These are phyloP conservation scores for Trichoderma brevicompactum DNA, from an alignment of 2,329 filamentous ascomycete genomes.

Conservation along the genomic window DNA sequence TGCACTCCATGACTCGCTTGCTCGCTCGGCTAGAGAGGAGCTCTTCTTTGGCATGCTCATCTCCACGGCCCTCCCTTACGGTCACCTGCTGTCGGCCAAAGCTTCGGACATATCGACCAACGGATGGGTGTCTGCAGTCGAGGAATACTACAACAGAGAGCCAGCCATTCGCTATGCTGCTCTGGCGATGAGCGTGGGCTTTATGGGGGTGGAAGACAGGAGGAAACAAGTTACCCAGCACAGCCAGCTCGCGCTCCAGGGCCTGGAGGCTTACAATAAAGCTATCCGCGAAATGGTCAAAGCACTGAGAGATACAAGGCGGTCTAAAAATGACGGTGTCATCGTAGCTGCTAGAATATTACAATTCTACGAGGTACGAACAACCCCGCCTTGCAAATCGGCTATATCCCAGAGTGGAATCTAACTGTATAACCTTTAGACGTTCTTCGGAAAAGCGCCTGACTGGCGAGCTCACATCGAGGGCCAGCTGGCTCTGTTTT, in stretches of 20 bases:
- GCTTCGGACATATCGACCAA: constrained; percentile 29
- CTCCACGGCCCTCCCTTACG: constrained; percentile 28
- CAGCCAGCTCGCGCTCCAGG: constrained; percentile 33
- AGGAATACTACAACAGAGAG: constrained; percentile 33
- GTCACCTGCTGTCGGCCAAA: constrained; percentile 24
- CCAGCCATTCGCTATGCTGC: constrained; percentile 30
- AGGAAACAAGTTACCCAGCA: constrained; percentile 32
- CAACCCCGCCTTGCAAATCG: background rate
- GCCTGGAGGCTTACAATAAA: constrained; percentile 33
- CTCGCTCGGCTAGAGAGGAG: constrained; percentile 31
- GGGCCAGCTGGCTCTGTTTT: constrained; percentile 31
- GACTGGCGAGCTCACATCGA: constrained; percentile 31
- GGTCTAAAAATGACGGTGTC: constrained; percentile 30
- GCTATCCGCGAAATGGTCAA: constrained; percentile 31
- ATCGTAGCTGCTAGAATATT: constrained; percentile 30
- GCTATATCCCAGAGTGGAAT: background rate
- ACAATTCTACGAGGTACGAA: constrained; percentile 34
- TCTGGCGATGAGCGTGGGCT: constrained; percentile 34
- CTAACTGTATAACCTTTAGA: background rate
- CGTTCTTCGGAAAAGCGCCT: constrained; percentile 25
- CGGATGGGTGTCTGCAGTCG: constrained; percentile 34
- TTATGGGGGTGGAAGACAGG: constrained; percentile 31
- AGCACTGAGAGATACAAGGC: constrained; percentile 23
- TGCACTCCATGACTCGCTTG: constrained; percentile 27
- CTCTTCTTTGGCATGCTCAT: constrained; percentile 31